Conservation (phyloP, 345 rosid genomes). For the Eucalyptus erythrocorys region DNA sequence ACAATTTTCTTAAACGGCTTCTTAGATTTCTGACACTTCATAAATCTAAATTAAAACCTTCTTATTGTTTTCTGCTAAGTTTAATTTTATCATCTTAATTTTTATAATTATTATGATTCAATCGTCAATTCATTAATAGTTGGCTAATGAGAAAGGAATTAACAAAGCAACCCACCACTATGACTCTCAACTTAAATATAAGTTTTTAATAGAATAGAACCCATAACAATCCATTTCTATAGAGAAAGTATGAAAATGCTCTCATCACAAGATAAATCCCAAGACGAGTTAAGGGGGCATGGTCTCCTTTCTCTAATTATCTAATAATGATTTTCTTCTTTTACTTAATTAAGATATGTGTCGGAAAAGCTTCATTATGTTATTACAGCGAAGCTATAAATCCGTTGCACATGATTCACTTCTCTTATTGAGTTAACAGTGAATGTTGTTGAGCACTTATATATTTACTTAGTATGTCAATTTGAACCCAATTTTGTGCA, state of each 20-base stretch:
- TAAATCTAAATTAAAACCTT: neutral
- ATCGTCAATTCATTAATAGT: neutral
- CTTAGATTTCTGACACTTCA: neutral
- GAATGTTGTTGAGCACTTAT: neutral
- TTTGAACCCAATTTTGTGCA: neutral
- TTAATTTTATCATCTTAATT: neutral
- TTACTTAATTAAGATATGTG: neutral
- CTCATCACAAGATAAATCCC: neutral
- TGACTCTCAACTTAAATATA: neutral
- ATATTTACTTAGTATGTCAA: no score
- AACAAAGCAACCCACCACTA: accelerated
- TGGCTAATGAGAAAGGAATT: neutral
- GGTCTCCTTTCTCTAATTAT: neutral
- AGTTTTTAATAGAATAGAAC: neutral
- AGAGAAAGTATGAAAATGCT: neutral
- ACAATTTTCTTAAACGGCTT: neutral
- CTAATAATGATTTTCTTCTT: no score
- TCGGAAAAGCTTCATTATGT: no score
- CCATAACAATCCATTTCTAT: neutral
- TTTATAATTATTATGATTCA: neutral
- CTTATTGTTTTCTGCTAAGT: neutral
- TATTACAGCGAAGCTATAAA: neutral
- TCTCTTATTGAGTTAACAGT: neutral
- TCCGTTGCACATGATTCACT: neutral
- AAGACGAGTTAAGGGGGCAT: accelerated